phyloP scores from a whole-genome alignment of 2,329 filamentous ascomycete genomes.

The Neophaeococcomyces aloes region DNA sequence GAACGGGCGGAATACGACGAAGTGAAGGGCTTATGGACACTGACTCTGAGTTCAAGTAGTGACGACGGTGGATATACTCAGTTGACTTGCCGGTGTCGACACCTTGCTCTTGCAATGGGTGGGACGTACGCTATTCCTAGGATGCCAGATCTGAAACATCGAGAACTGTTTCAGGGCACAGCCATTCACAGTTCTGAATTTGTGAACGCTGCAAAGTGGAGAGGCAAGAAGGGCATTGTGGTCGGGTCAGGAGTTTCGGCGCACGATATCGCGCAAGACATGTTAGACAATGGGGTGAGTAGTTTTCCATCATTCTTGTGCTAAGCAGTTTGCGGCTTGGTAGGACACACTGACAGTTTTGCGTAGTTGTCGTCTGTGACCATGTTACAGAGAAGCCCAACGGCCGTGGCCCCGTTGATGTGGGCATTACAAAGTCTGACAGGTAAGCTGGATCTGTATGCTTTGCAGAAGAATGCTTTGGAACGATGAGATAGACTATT shows the following conservation, averaged over 20 bases:
- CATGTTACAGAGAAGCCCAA: conserved; percentile 43
- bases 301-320: too few relatives aligned
- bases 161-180: conserved; percentile 30
- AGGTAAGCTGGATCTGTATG: too few relatives aligned
- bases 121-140: conserved; percentile 24
- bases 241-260: conserved; percentile 42
- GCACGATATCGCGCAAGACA: conserved; percentile 43
- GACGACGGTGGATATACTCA: neutral
- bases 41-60: conserved; percentile 16
- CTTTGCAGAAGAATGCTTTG: too few relatives aligned
- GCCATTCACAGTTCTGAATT: conserved; percentile 29
- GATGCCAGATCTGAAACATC: conserved; percentile 18
- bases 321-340: too few relatives aligned
- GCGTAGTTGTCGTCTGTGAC: too few relatives aligned
- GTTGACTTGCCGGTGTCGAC: conserved; percentile 21
- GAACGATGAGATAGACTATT: too few relatives aligned
- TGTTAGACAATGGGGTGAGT: conserved; percentile 39
- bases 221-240: conserved; percentile 39
- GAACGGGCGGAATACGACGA: conserved; percentile 32
- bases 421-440: conserved; percentile 18
- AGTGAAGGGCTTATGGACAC: conserved; percentile 28
- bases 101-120: conserved; percentile 28
- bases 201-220: conserved; percentile 25
- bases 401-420: conserved; percentile 23
- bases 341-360: too few relatives aligned